A percentile compares a stretch with the other conserved stretches of the same genome.
Evolutionary conservation across 352 stramenopile genomes (phyloP).

Genomic region (Peronospora belbahrii): DNA sequence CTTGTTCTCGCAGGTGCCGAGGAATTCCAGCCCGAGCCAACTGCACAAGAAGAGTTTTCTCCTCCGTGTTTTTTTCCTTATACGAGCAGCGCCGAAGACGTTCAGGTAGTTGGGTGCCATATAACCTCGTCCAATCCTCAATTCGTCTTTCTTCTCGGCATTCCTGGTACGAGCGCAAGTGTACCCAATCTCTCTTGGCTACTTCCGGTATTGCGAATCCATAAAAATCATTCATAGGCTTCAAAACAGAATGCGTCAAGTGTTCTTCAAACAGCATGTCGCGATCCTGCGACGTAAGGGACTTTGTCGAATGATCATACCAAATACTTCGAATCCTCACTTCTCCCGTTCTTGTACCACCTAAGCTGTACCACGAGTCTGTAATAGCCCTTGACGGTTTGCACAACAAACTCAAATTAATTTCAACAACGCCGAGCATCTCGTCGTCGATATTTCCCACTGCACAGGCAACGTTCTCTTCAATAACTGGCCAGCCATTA

Average conservation of each 20-base stretch:
- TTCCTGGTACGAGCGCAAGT: constrained; percentile 67
- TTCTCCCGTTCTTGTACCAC: constrained; percentile 44
- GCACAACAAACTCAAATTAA: constrained; percentile 34
- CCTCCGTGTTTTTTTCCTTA: constrained; percentile 25
- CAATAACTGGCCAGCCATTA: constrained; percentile 6
- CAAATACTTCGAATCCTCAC: constrained; percentile 58
- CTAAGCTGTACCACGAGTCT: constrained; percentile 53
- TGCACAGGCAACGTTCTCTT: constrained; percentile 3
- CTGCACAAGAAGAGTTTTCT: constrained; percentile 28
- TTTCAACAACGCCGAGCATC: constrained; percentile 43
- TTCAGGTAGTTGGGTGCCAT: constrained; percentile 40
- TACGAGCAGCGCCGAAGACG: constrained; percentile 22
- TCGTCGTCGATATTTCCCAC: constrained; percentile 29
- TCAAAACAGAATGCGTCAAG: constrained; percentile 16
- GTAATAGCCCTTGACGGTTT: constrained; percentile 31
- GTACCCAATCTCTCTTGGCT: constrained; percentile 36
- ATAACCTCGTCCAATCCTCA: constrained; percentile 51
- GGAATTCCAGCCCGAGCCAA: constrained; percentile 49
- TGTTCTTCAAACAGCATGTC: constrained; percentile 37
- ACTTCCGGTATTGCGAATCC: constrained; percentile 52
- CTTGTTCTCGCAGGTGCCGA: constrained; percentile 47
- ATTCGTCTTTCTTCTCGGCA: constrained; percentile 61
- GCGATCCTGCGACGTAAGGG: constrained; percentile 17
- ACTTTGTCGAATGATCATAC: constrained; percentile 15
- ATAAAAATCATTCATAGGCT: constrained; percentile 47